Conservation (phyloP, 345 rosid genomes). For the Populus tremula region DNA sequence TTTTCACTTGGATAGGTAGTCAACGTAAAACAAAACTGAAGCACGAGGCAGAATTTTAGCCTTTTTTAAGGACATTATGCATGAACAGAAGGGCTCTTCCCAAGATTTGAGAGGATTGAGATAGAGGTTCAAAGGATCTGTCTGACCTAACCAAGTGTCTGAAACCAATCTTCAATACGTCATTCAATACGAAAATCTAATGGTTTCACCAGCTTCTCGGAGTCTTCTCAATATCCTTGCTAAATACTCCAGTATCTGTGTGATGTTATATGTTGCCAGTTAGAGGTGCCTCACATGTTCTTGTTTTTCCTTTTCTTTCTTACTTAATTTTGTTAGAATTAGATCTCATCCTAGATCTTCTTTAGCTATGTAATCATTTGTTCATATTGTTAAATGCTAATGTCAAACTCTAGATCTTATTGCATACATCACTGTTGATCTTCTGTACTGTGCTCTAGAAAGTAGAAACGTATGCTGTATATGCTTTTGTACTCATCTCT, state of each 20-base stretch:
- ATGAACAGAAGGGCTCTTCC: constrained; percentile 28
- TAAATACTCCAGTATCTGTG: constrained; percentile 38
- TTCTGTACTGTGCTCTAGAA: constrained; percentile 20
- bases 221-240: constrained; percentile 46
- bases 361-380: constrained; percentile 25
- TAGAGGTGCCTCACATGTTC: constrained; percentile 17
- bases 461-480: constrained; percentile 27
- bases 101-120: constrained; percentile 34
- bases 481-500: constrained; percentile 10
- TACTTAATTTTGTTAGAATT: constrained; percentile 9
- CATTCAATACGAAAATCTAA: constrained; percentile 26
- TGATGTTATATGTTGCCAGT: constrained; percentile 16
- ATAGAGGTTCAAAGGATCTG: constrained; percentile 29
- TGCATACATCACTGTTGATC: constrained; percentile 40
- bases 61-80: constrained; percentile 48
- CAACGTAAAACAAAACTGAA: constrained; percentile 30
- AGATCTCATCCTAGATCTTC: constrained; percentile 39
- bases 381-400: constrained; percentile 13
- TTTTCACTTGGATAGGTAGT: neutral
- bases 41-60: constrained; percentile 47
- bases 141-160: constrained; percentile 30
- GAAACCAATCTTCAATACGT: constrained; percentile 34
- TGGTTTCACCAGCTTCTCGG: constrained; percentile 21
- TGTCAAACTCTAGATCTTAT: constrained; percentile 33
- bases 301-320: neutral